Base-by-base conservation (phyloP, 768 basidiomycete genomes). In the Floccularia luteovirens region DNA sequence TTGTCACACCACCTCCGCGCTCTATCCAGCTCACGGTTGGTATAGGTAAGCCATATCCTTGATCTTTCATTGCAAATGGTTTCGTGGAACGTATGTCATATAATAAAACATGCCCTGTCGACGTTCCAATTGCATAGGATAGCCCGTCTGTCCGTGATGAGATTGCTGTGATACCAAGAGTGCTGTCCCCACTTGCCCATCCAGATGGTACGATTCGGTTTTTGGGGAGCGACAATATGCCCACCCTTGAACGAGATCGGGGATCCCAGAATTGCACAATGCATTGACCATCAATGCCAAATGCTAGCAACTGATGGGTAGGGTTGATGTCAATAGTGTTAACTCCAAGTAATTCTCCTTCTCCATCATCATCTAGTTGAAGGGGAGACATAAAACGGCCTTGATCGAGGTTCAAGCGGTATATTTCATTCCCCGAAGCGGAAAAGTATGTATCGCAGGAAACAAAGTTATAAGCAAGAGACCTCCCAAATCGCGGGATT, bases 241-340 rank as follows among this genome's bases (percentile, higher is more conserved):
- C 91, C 0, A 90, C 86, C 21, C 74, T 61, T 0, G 78, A 65
- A 12, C 93, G 70, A 22, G 90, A 90, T 33, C 96, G 75, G 3
- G 82, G 88, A 60, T 99, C 96, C 92, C 93, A 99, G 53, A 99
- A 90, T 58, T 97, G 91, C 30, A 91, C 86, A 2, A 83, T 78
- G 13, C 90, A 88, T 44, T 75, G 74, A 3, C 86, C 89, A 44
- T 97, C 93, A 2, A 90, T 64, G 3, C 93, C 96, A 52, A 97
- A 91, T 2, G 82, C 79, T 50, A 91, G 74, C 1, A 98, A 67
- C 22, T 93, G 89, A 53, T 99, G 96, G 2, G 84, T 86, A 3
- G 90, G 79, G 57, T 98, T 98, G 52, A 98, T 75, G 57, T 99
- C 92, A 38, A 97, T 75, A 20, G 74, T 74, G 55, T 98, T 98